These are phyloP conservation scores for Alternaria postmessia DNA, from an alignment of 2,329 filamentous ascomycete genomes.

Conservation along the genomic window DNA sequence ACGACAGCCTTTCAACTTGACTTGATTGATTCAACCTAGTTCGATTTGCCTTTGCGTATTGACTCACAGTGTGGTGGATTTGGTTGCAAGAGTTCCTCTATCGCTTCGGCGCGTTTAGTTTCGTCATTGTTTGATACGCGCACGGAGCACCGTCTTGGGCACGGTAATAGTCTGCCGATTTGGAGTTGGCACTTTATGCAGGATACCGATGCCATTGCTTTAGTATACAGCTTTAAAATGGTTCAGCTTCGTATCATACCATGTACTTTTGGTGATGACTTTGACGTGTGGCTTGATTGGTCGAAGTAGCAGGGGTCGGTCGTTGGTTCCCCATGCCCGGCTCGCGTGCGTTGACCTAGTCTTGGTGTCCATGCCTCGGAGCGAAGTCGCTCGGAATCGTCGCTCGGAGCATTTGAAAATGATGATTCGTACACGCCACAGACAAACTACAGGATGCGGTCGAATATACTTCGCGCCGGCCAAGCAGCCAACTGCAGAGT, in stretches of 20 bases:
- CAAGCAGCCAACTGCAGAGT: conserved; percentile 46
- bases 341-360: conserved; percentile 19
- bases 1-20: conserved; percentile 20
- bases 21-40: conserved; percentile 20
- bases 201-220: conserved; percentile 19
- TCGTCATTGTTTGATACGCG: neutral
- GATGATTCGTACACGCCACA: conserved; percentile 18
- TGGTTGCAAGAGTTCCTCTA: conserved; percentile 3
- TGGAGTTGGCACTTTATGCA: conserved; percentile 12
- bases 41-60: conserved; percentile 7
- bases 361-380: conserved; percentile 7
- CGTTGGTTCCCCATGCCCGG: conserved; percentile 26
- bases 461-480: conserved; percentile 42
- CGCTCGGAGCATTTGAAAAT: neutral
- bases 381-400: conserved; percentile 38
- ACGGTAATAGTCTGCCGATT: conserved; percentile 4
- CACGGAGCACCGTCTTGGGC: neutral
- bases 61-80: conserved; percentile 5
- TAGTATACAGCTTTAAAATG: neutral
- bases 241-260: neutral
- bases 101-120: conserved; percentile 13
- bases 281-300: conserved; percentile 31
- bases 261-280: conserved; percentile 12
- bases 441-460: conserved; percentile 43
- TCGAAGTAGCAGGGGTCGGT: conserved; percentile 19